Evolutionary conservation across 306 rosid species (phyloP).

Genomic region (Aeschynomene evenia): DNA sequence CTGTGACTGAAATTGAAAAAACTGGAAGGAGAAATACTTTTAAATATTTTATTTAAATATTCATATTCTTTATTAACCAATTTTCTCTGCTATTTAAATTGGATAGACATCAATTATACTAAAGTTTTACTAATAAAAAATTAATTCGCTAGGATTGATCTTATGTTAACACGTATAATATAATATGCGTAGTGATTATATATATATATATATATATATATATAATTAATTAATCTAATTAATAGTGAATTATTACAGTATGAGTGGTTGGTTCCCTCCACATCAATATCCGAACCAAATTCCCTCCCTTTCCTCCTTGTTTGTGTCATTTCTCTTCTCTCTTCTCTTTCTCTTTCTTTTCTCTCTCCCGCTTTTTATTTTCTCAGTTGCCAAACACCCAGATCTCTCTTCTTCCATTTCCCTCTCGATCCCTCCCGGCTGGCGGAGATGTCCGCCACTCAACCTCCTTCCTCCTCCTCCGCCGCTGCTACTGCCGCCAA

Average conservation of each 20-base stretch:
- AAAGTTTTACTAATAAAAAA: too few relatives aligned
- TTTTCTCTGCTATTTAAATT: too few relatives aligned
- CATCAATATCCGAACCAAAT: conserved; percentile 90
- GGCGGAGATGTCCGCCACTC: conserved; percentile 68
- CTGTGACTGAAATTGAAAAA: too few relatives aligned
- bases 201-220: too few relatives aligned
- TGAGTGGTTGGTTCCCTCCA: conserved; percentile 92
- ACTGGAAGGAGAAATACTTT: too few relatives aligned
- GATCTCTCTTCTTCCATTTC: conserved; percentile 42
- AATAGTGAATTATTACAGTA: conserved; percentile 25
- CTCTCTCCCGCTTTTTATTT: conserved; percentile 75
- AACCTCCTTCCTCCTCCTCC: conserved; percentile 41
- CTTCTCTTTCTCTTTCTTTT: conserved; percentile 43
- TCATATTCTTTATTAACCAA: too few relatives aligned
- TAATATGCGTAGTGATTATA: too few relatives aligned
- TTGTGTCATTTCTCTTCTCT: conserved; percentile 41
- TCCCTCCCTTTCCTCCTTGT: conserved; percentile 59
- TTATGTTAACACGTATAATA: too few relatives aligned
- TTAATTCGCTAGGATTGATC: too few relatives aligned
- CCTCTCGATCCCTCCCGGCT: conserved; percentile 20
- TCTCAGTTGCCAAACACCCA: conserved; percentile 48
- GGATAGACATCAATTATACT: too few relatives aligned
- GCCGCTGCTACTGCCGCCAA: conserved; percentile 42
- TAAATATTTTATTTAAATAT: too few relatives aligned
- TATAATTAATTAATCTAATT: not conserved